Base-by-base conservation (phyloP, 345 rosid genomes). In the Cardamine occulta region DNA sequence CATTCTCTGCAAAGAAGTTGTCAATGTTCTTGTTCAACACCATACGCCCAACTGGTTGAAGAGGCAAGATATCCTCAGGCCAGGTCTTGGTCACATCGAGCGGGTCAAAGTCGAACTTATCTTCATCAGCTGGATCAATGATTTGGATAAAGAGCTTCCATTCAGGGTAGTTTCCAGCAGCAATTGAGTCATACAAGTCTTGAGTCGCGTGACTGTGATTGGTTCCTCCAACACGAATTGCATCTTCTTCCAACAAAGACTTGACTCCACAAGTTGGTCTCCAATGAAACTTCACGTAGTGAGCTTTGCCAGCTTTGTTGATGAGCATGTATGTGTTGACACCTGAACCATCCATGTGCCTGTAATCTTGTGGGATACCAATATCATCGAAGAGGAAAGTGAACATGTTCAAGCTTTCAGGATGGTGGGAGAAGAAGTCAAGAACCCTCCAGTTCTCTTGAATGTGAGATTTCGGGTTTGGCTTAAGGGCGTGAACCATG, bases 171-270 rank as follows among this genome's bases (percentile, higher is more conserved):
- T 86, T 90, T 9, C 98, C 99, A 79, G 97, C 93, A 37, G 93
- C 93, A 68, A 95, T 92, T 0, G 99, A 95, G 77, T 92, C 96
- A 12, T 88, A 90, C 35, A 95, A 86, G 90, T 95, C 97, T 59
- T 92, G 86, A 66, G 99, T 92, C 4, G 97, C 99, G 67, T 95
- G 99, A 74, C 99, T 95, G 81, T 95, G 97, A 81, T 95, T 95
- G 55, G 96, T 63, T 72, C 99, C 99, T 65, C 99, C 99, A 63
- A 89, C 86, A 47, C 78, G 89, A 48, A 90, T 68, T 4, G 99
- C 99, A 69, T 95, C 97, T 24, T 92, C 97, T 68, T 95, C 99
- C 79, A 88, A 59, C 56, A 95, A 80, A 68, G 89, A 86, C 82
- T 90, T 89, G 47, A 95, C 93, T 55, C 97, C 99, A 80, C 97